phyloP scores from a whole-genome alignment of 495 filamentous ascomycete species.

The Daldinia loculata region DNA sequence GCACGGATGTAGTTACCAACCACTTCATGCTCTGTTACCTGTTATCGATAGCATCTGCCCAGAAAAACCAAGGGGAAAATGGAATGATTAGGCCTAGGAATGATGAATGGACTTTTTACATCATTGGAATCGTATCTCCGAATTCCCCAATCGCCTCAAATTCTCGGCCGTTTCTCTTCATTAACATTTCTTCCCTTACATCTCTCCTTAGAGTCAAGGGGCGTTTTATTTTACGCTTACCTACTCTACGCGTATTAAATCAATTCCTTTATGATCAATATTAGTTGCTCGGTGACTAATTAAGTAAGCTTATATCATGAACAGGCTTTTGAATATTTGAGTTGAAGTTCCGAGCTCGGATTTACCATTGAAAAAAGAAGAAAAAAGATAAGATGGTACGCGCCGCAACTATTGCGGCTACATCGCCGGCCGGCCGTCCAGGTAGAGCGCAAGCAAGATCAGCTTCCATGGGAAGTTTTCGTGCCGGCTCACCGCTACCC shows the following conservation, averaged over 20 bases:
- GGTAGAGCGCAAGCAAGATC: constrained; percentile 33
- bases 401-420: constrained; percentile 38
- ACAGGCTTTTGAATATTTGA: constrained; percentile 9
- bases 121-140: constrained; percentile 38
- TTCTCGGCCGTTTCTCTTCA: constrained; percentile 10
- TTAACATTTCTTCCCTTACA: not conserved
- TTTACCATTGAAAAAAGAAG: constrained; percentile 17
- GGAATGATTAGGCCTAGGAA: constrained; percentile 22
- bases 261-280: not conserved
- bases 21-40: not conserved
- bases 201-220: not conserved
- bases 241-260: not conserved
- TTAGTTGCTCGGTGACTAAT: not conserved
- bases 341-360: constrained; percentile 27
- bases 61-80: constrained; percentile 19
- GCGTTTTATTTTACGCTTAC: not conserved
- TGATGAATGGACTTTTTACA: constrained; percentile 27
- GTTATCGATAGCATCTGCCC: constrained; percentile 29
- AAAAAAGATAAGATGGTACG: constrained; percentile 47
- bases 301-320: not conserved
- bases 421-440: constrained; percentile 38
- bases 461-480: constrained; percentile 55
- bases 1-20: not conserved
- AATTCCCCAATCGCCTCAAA: constrained; percentile 30
- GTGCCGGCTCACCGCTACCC: constrained; percentile 59